phyloP scores from a whole-genome alignment of 805 yeast species.

The Lachancea meyersii region DNA sequence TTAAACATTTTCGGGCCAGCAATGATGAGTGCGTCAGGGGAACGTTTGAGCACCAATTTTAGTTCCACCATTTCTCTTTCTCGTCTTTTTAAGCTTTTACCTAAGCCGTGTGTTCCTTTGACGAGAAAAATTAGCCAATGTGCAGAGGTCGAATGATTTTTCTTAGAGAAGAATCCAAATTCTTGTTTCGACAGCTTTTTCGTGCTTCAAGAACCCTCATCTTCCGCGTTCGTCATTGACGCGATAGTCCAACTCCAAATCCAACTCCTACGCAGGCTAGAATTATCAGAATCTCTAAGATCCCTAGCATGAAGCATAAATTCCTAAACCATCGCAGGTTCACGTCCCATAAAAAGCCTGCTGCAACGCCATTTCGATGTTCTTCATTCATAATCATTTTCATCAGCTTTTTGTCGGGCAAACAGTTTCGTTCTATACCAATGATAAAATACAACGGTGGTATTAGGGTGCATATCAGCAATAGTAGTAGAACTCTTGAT shows the following conservation, averaged over 20 bases:
- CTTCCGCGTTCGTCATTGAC: background rate
- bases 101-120: too few relatives aligned
- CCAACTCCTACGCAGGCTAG: conserved; percentile 43
- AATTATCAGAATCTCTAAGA: conserved; percentile 21
- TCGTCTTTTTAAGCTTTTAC: too few relatives aligned
- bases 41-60: too few relatives aligned
- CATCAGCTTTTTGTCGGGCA: conserved; percentile 24
- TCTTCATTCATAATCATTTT: conserved; percentile 22
- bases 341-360: conserved; percentile 31
- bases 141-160: too few relatives aligned
- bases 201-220: background rate
- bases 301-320: conserved; percentile 32
- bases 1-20: too few relatives aligned
- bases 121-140: too few relatives aligned
- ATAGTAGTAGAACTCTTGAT: conserved; percentile 14
- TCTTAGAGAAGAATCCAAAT: background rate
- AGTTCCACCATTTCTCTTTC: too few relatives aligned
- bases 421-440: conserved; percentile 20
- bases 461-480: conserved; percentile 17
- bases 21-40: too few relatives aligned
- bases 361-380: conserved; percentile 22
- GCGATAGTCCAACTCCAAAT: conserved; percentile 38
- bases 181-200: background rate
- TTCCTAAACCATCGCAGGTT: conserved; percentile 25
- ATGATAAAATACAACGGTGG: conserved; percentile 31